phyloP scores from a whole-genome alignment of 2,329 filamentous ascomycete genomes.

The Rugonectria rugulosa region DNA sequence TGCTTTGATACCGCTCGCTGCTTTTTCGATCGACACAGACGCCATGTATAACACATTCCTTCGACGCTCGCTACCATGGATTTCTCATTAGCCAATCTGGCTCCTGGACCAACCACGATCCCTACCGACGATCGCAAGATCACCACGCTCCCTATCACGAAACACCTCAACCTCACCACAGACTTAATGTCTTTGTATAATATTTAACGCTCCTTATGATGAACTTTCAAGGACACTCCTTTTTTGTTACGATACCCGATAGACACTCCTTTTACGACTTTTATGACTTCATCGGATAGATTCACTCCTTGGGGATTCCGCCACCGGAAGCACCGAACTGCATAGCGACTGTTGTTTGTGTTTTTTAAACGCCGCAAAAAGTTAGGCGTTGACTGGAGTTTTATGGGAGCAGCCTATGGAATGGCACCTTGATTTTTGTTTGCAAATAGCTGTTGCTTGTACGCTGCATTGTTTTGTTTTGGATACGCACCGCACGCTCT shows the following conservation, averaged over 20 bases:
- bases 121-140: conserved; percentile 43
- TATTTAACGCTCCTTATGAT: conserved; percentile 45
- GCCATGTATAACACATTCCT: conserved; percentile 49
- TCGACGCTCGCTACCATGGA: conserved; percentile 45
- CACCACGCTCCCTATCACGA: conserved; percentile 40
- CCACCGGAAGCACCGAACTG: conserved; percentile 53
- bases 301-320: conserved; percentile 55
- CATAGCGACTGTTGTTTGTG: conserved; percentile 61
- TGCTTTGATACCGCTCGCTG: conserved; percentile 25
- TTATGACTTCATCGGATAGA: conserved; percentile 49
- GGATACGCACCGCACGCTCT: conserved; percentile 24
- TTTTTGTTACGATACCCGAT: conserved; percentile 46
- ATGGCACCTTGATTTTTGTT: conserved; percentile 31
- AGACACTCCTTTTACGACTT: conserved; percentile 48
- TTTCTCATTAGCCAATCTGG: conserved; percentile 9
- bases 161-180: conserved; percentile 13
- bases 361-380: conserved; percentile 36
- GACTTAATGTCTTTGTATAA: conserved; percentile 42
- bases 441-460: conserved; percentile 24
- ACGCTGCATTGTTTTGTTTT: conserved; percentile 23
- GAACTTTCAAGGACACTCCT: conserved; percentile 39
- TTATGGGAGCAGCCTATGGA: conserved; percentile 32
- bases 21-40: conserved; percentile 43
- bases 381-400: conserved; percentile 37
- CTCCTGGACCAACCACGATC: conserved; percentile 28